Conservation (phyloP, 129 eudicot species). For the Kitagawia praeruptora region DNA sequence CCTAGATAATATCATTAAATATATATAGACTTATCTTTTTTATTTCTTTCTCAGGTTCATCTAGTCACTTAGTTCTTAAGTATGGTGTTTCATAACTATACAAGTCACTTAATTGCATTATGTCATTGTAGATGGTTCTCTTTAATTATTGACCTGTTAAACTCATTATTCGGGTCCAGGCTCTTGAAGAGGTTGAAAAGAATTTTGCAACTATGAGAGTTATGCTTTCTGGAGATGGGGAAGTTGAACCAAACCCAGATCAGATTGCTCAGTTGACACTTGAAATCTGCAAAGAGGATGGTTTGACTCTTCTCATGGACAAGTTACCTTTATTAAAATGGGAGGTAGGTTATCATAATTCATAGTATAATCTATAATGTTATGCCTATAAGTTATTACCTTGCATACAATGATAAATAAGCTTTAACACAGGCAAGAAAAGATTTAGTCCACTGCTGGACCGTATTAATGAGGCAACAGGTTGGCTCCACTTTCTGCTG, state of each 20-base stretch:
- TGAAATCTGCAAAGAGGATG: slow-evolving; percentile 86
- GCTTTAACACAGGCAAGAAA: slow-evolving; percentile 66
- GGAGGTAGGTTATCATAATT: slow-evolving; percentile 52
- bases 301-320: slow-evolving; percentile 65
- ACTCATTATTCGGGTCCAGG: slow-evolving; percentile 29
- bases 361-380: neutral
- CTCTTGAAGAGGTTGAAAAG: slow-evolving; percentile 93
- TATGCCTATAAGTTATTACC: neutral
- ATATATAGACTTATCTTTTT: neutral
- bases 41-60: neutral
- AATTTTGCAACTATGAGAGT: slow-evolving; percentile 62
- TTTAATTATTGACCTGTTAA: neutral
- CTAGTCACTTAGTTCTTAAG: neutral
- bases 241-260: slow-evolving; percentile 72
- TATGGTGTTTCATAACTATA: neutral
- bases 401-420: slow-evolving; percentile 3
- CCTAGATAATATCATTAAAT: neutral
- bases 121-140: neutral
- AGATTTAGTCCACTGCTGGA: slow-evolving; percentile 92
- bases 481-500: slow-evolving; percentile 69
- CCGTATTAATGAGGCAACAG: slow-evolving; percentile 77
- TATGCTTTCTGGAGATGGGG: slow-evolving; percentile 92
- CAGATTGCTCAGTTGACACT: slow-evolving; percentile 60
- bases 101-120: neutral
- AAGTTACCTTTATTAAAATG: slow-evolving; percentile 71